Evolutionary conservation across 1,139 yeast genomes (phyloP).

Genomic region (Saccharomyces hybrid): DNA sequence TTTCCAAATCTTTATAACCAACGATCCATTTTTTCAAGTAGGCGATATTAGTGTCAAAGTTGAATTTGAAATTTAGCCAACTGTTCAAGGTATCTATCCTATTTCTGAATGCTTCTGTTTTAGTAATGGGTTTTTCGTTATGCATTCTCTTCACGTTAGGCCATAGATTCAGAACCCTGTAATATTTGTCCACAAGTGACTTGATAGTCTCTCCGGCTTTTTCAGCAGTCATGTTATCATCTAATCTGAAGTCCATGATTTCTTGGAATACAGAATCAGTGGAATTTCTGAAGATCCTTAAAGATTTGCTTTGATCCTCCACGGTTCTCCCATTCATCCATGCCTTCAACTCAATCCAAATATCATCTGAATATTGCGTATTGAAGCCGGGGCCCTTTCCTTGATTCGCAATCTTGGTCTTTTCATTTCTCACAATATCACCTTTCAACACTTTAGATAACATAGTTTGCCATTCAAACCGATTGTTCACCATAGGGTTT

Average conservation of each 20-base stretch:
- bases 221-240: slow-evolving; percentile 12
- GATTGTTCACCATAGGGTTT: slow-evolving; percentile 63
- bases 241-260: slow-evolving; percentile 38
- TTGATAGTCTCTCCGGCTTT: slow-evolving; percentile 17
- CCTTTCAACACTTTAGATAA: slow-evolving; percentile 84
- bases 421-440: slow-evolving; percentile 87
- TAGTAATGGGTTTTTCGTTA: slow-evolving; percentile 66
- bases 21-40: slow-evolving; percentile 54
- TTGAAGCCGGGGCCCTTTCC: slow-evolving; percentile 35
- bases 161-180: slow-evolving; percentile 71
- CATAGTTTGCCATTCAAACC: slow-evolving; percentile 97
- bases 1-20: slow-evolving; percentile 70
- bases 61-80: slow-evolving; percentile 72
- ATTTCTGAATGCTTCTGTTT: slow-evolving; percentile 53
- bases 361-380: slow-evolving; percentile 61
- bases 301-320: slow-evolving; percentile 66
- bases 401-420: slow-evolving; percentile 59
- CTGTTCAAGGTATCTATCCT: slow-evolving; percentile 73
- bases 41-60: slow-evolving; percentile 51
- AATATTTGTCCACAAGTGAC: slow-evolving; percentile 50
- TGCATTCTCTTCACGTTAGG: slow-evolving; percentile 71
- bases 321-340: slow-evolving; percentile 74
- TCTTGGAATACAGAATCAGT: slow-evolving; percentile 73
- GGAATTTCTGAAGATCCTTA: slow-evolving; percentile 63
- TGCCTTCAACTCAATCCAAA: slow-evolving; percentile 70